phyloP scores from a whole-genome alignment of 768 basidiomycete genomes.

The Tricholoma matsutake region DNA sequence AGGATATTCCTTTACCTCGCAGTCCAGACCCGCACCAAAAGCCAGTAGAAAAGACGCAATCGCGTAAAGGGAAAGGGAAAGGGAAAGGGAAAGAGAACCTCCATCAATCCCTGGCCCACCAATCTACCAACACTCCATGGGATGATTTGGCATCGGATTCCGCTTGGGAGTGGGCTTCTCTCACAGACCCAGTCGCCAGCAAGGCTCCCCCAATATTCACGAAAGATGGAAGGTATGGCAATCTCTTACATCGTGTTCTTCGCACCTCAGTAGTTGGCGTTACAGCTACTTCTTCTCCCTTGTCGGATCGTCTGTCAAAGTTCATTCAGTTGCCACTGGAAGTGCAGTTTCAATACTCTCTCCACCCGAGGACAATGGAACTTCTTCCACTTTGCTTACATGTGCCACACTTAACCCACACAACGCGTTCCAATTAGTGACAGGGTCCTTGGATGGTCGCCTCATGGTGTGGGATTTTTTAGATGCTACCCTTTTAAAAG shows the following conservation, averaged over 20 bases:
- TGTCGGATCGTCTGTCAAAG: conserved; percentile 76
- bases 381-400: conserved; percentile 53
- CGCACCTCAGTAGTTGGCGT: conserved; percentile 2
- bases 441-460: conserved; percentile 78
- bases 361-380: conserved; percentile 38
- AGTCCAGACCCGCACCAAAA: conserved; percentile 22
- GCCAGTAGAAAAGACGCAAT: conserved; percentile 17
- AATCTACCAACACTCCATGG: conserved; percentile 12
- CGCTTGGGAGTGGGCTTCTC: conserved; percentile 65
- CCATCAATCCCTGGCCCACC: not conserved
- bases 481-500: conserved; percentile 76
- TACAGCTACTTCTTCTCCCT: conserved; percentile 87
- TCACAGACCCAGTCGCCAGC: conserved; percentile 67
- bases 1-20: conserved; percentile 31
- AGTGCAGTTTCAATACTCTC: conserved; percentile 83
- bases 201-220: conserved; percentile 77
- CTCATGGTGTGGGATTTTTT: conserved; percentile 93
- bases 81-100: conserved; percentile 46
- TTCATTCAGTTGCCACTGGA: conserved; percentile 77
- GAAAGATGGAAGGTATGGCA: conserved; percentile 75
- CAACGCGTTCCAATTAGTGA: conserved; percentile 88
- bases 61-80: conserved; percentile 52
- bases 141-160: conserved; percentile 26
- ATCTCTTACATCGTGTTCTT: conserved; percentile 1
- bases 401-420: conserved; percentile 75